A percentile compares a stretch with the other conserved stretches of the same genome.
Conservation (phyloP, 2,329 filamentous ascomycete genomes). For the Polytolypa hystricis region DNA sequence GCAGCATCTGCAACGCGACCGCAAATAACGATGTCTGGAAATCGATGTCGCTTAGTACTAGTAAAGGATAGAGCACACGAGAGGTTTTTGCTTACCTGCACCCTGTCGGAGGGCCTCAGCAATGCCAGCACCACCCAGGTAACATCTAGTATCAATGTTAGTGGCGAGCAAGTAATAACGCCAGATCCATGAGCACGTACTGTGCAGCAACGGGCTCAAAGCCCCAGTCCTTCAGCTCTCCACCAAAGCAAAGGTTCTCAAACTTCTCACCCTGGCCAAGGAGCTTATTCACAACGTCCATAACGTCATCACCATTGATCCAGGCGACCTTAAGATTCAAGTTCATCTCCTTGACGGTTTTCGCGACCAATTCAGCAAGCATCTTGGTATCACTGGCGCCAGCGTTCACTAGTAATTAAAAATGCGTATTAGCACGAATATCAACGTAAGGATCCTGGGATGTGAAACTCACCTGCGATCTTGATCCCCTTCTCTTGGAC, state of each 20-base stretch:
- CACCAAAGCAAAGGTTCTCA: neutral
- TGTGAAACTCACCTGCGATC: no score
- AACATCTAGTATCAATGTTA: conserved; percentile 16
- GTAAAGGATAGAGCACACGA: no score
- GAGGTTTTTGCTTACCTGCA: no score
- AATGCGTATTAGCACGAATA: no score
- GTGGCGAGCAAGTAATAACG: no score
- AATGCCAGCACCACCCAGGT: conserved; percentile 22
- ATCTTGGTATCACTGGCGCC: conserved; percentile 28
- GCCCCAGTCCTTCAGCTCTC: conserved; percentile 14
- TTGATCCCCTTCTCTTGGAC: no score
- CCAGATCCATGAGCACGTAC: no score
- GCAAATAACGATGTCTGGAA: conserved; percentile 34
- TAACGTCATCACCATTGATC: conserved; percentile 31
- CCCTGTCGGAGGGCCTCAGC: conserved; percentile 24
- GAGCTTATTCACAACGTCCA: conserved; percentile 17
- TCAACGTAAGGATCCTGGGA: no score
- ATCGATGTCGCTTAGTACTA: no score
- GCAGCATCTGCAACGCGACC: conserved; percentile 30
- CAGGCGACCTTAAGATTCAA: conserved; percentile 26
- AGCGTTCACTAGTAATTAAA: conserved; percentile 34
- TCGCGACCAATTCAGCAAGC: conserved; percentile 14
- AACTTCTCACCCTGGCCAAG: conserved; percentile 12
- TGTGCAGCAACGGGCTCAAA: conserved; percentile 8
- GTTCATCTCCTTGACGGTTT: conserved; percentile 20